Evolutionary conservation across 2,329 filamentous ascomycete species (phyloP).

Genomic region (Phoma herbarum): DNA sequence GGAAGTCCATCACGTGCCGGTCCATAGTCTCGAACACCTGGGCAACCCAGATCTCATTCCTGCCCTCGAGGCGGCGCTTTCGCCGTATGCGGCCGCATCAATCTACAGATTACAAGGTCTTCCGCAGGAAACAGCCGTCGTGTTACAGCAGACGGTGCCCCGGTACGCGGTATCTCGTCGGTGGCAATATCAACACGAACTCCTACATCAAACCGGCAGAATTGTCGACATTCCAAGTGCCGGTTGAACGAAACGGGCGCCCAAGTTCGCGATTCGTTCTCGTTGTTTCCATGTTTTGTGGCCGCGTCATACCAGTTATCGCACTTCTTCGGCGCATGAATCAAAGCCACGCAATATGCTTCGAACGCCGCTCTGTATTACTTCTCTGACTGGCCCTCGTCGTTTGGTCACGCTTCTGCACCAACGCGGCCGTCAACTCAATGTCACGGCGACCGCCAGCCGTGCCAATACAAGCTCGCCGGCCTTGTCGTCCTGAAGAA

Average conservation of each 20-base stretch:
- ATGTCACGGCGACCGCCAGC: neutral
- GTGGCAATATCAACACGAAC: conserved; percentile 6
- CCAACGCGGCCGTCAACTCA: neutral
- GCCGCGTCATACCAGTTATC: conserved; percentile 7
- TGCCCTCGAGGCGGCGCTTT: conserved; percentile 11
- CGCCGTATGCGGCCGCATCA: conserved; percentile 26
- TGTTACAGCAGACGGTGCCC: conserved; percentile 7
- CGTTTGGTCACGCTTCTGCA: conserved; percentile 1
- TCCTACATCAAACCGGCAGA: conserved; percentile 2
- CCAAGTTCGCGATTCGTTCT: conserved; percentile 2
- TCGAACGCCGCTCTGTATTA: conserved; percentile 5
- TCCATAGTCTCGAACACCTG: conserved; percentile 7
- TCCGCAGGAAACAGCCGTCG: conserved; percentile 3
- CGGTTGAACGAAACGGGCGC: neutral
- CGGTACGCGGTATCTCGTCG: conserved; percentile 13
- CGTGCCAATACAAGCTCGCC: neutral
- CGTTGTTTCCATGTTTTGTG: neutral
- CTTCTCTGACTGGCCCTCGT: conserved; percentile 5
- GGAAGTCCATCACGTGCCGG: conserved; percentile 8
- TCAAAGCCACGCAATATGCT: conserved; percentile 6
- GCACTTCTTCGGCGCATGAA: conserved; percentile 5
- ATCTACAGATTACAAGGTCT: conserved; percentile 24
- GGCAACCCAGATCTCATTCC: conserved; percentile 20
- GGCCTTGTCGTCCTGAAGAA: conserved; percentile 3
- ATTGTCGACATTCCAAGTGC: neutral